phyloP scores from a whole-genome alignment of 768 basidiomycete species.

The Phylloporus rhodoxanthus region DNA sequence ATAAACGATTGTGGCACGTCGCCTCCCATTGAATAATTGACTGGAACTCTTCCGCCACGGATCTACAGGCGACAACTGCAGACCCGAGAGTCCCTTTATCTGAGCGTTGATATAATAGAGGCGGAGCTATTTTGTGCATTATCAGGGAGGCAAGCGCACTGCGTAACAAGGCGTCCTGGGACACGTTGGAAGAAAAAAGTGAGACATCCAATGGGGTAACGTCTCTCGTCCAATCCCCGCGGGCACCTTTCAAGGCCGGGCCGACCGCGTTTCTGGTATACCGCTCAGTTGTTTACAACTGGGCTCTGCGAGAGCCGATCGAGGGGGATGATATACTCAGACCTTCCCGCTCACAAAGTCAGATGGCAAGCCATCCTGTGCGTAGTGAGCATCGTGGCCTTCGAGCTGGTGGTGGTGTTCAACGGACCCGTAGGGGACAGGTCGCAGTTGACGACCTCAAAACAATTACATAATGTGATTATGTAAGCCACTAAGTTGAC shows the following conservation, averaged over 20 bases:
- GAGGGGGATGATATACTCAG: slow-evolving; percentile 64
- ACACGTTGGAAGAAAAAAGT: slow-evolving; percentile 12
- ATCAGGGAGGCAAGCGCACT: too few species aligned
- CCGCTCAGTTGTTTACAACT: slow-evolving; percentile 50
- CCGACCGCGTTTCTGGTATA: slow-evolving; percentile 61
- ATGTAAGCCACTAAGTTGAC: too few species aligned
- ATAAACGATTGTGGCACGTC: too few species aligned
- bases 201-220: background rate
- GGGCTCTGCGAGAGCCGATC: slow-evolving; percentile 59
- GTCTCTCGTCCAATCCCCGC: slow-evolving; percentile 42
- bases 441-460: too few species aligned
- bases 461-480: too few species aligned
- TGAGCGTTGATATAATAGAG: too few species aligned
- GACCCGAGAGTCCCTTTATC: background rate
- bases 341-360: slow-evolving; percentile 72
- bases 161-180: slow-evolving; percentile 6
- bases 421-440: too few species aligned
- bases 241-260: slow-evolving; percentile 45
- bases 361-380: slow-evolving; percentile 35
- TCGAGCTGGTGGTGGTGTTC: too few species aligned
- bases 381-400: slow-evolving; percentile 43
- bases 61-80: background rate
- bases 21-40: too few species aligned
- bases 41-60: background rate
- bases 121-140: background rate